Conservation (phyloP, 352 stramenopile species). For the Globisporangium nunn region DNA sequence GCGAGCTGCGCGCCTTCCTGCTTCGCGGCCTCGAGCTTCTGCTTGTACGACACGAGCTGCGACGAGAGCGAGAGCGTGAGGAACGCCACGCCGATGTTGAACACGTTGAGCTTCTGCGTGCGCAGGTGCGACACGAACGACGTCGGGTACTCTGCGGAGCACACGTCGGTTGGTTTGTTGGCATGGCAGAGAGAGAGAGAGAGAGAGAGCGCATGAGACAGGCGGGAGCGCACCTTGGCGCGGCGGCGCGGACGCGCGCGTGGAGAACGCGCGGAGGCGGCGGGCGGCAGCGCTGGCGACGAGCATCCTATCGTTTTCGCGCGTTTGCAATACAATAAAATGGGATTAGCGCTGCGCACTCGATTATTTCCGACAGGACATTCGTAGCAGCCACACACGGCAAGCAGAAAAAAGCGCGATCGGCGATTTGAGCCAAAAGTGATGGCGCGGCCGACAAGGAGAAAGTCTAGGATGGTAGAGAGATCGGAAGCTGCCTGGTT, state of each 20-base stretch:
- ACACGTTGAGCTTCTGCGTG: slow-evolving; percentile 80
- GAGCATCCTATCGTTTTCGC: not conserved
- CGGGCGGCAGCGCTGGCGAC: slow-evolving; percentile 27
- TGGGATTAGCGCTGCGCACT: no score
- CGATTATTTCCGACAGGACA: no score
- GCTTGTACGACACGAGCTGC: slow-evolving; percentile 72
- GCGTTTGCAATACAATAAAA: no score
- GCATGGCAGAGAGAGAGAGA: not conserved
- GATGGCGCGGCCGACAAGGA: no score
- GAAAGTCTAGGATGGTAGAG: no score
- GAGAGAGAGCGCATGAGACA: not conserved
- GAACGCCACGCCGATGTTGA: slow-evolving; percentile 81
- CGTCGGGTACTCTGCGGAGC: slow-evolving; percentile 55
- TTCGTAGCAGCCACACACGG: no score
- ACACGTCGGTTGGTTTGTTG: no score
- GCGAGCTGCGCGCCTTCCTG: slow-evolving; percentile 33
- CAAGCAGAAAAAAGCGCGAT: no score
- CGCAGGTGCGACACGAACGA: slow-evolving; percentile 74
- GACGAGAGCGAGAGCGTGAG: slow-evolving; percentile 81
- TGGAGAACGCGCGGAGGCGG: slow-evolving; percentile 33
- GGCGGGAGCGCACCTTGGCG: slow-evolving; percentile 24
- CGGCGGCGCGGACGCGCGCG: slow-evolving; percentile 15
- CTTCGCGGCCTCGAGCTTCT: slow-evolving; percentile 37
- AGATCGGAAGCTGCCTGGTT: no score
- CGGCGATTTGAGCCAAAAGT: no score